phyloP scores from a whole-genome alignment of 2,329 filamentous ascomycete genomes.

The Aspergillus udagawae region DNA sequence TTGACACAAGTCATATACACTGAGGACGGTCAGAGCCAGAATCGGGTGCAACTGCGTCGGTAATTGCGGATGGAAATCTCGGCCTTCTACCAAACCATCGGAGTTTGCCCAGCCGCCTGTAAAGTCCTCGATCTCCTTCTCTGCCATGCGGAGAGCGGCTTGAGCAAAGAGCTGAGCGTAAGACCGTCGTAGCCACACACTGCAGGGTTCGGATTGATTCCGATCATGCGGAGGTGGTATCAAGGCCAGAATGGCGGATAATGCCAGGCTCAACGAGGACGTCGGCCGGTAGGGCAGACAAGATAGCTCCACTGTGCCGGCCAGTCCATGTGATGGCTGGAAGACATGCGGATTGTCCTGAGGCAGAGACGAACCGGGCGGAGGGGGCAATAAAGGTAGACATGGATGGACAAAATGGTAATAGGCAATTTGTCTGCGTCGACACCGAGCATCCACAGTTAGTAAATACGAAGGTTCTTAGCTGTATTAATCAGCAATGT shows the following conservation, averaged over 20 bases:
- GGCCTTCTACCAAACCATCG: background rate
- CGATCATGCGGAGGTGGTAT: background rate
- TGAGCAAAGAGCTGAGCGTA: conserved; percentile 22
- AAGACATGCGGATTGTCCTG: background rate
- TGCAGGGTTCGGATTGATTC: background rate
- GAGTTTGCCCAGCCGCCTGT: background rate
- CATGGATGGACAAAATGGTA: background rate
- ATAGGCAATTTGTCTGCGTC: background rate
- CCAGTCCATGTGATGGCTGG: background rate
- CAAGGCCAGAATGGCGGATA: background rate
- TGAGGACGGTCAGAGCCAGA: conserved; percentile 18
- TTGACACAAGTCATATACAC: conserved; percentile 23
- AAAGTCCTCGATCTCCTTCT: conserved; percentile 14
- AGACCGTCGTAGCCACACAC: conserved; percentile 10
- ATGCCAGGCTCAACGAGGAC: background rate
- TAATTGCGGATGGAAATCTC: conserved; percentile 10
- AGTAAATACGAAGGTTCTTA: background rate
- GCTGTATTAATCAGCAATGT: background rate
- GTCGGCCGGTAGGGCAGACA: background rate
- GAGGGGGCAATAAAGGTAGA: background rate
- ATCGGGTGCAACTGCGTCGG: conserved; percentile 15
- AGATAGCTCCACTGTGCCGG: background rate
- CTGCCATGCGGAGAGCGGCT: conserved; percentile 13
- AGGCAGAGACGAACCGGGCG: background rate
- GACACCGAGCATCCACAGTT: background rate